phyloP scores from a whole-genome alignment of 129 eudicot species.

The Smallanthus sonchifolius region DNA sequence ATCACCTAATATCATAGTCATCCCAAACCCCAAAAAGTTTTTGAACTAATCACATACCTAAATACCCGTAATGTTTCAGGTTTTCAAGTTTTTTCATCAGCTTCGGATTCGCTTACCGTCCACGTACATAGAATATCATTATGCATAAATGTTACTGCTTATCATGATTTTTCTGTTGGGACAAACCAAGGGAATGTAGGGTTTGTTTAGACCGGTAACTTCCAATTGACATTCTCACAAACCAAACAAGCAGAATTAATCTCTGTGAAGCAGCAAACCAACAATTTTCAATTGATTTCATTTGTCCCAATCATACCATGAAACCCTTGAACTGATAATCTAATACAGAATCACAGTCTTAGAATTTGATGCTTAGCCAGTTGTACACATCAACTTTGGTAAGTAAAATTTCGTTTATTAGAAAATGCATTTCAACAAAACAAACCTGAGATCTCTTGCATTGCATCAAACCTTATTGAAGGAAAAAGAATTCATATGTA shows the following conservation, averaged over 20 bases:
- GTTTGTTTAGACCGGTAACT: not conserved
- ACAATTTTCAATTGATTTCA: not conserved
- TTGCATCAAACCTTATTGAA: conserved; percentile 22
- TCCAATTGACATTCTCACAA: not conserved
- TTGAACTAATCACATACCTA: too few relatives aligned
- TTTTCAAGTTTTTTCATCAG: too few relatives aligned
- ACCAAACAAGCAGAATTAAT: not conserved
- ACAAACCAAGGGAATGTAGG: not conserved
- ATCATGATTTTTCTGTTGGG: not conserved
- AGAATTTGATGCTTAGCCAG: not conserved
- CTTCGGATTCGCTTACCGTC: too few relatives aligned
- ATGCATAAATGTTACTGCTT: not conserved
- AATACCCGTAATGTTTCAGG: too few relatives aligned
- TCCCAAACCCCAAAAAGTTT: too few relatives aligned
- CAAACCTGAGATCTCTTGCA: conserved; percentile 1
- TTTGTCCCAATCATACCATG: not conserved
- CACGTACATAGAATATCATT: too few relatives aligned
- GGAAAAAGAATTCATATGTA: not conserved
- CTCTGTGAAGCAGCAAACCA: not conserved
- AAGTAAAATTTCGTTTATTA: not conserved
- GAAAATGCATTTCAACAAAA: not conserved
- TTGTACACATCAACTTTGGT: not conserved
- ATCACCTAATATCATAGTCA: too few relatives aligned
- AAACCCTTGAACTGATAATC: not conserved
- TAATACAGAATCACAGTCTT: not conserved